Evolutionary conservation across 257 asterid species (phyloP).

Genomic region (Solanum bulbocastanum): DNA sequence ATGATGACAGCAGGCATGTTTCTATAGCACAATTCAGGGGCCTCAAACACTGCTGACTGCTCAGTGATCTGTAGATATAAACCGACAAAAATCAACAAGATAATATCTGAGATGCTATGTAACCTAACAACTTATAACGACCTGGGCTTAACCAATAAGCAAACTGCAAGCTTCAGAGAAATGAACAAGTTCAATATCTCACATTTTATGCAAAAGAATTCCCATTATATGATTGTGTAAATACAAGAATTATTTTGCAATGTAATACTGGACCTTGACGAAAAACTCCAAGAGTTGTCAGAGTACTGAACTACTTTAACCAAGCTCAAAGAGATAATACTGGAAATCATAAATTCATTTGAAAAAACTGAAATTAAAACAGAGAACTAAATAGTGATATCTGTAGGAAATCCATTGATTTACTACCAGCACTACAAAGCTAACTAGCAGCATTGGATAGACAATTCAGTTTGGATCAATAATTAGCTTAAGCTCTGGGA

Average conservation of each 20-base stretch:
- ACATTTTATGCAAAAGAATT: background rate
- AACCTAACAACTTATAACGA: background rate
- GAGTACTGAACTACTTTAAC: background rate
- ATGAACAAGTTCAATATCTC: background rate
- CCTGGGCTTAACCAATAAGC: background rate
- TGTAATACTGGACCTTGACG: background rate
- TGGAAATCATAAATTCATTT: background rate
- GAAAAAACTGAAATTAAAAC: background rate
- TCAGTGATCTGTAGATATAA: conserved; percentile 52
- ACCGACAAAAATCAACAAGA: background rate
- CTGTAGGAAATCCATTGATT: background rate
- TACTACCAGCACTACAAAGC: background rate
- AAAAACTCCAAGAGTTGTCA: background rate
- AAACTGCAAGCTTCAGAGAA: background rate
- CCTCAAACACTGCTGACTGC: conserved; percentile 62
- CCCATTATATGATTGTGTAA: background rate
- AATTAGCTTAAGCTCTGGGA: background rate
- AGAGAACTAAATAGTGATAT: background rate
- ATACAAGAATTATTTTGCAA: background rate
- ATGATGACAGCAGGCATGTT: conserved; percentile 48
- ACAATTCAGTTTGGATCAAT: background rate
- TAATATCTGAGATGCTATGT: background rate
- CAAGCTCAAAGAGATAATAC: background rate
- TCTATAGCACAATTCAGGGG: conserved; percentile 40
- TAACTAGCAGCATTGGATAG: background rate